Percentiles rank a stretch among this genome's conserved stretches.
These are phyloP conservation scores for Pezicula carpinea DNA, from an alignment of 2,329 filamentous ascomycete genomes.

Conservation along the genomic window DNA sequence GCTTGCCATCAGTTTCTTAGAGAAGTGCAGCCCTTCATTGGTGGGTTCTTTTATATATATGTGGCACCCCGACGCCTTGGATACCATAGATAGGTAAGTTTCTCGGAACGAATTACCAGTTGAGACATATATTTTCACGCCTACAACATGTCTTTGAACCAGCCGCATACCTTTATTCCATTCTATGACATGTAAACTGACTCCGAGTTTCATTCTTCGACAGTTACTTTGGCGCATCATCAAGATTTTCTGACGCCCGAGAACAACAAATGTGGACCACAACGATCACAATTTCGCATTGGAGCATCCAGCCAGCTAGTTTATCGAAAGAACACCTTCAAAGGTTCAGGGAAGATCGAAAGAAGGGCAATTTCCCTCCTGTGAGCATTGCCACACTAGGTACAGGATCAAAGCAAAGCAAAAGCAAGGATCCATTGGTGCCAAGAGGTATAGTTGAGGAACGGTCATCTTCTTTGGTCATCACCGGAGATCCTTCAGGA, in stretches of 20 bases:
- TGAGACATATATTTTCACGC: too few species aligned
- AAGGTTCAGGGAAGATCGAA: slow-evolving; percentile 9
- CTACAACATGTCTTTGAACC: too few species aligned
- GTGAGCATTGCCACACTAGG: slow-evolving; percentile 9
- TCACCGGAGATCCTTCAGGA: slow-evolving; percentile 16
- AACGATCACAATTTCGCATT: slow-evolving; percentile 17
- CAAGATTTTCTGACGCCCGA: slow-evolving; percentile 10
- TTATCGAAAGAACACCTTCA: not conserved
- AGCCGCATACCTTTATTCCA: too few species aligned
- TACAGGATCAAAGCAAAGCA: not conserved
- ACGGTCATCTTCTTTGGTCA: slow-evolving; percentile 15
- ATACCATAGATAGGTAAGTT: too few species aligned
- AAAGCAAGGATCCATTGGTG: not conserved
- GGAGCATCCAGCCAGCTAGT: slow-evolving; percentile 10
- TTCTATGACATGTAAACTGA: too few species aligned
- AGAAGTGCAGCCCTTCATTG: slow-evolving; percentile 14
- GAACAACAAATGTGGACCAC: slow-evolving; percentile 14
- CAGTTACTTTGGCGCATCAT: slow-evolving; percentile 13
- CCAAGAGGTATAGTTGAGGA: slow-evolving; percentile 11
- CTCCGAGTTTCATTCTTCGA: too few species aligned
- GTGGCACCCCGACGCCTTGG: slow-evolving; percentile 18
- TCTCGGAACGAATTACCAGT: too few species aligned
- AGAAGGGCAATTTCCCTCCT: slow-evolving; percentile 16
- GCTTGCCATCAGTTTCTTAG: slow-evolving; percentile 8
- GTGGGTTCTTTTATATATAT: slow-evolving; percentile 16